Evolutionary conservation across 1,284 basidiomycete species (phyloP), one percentile per base, ranked within the genome.

Genomic region (Rhodofomes roseus): DNA sequence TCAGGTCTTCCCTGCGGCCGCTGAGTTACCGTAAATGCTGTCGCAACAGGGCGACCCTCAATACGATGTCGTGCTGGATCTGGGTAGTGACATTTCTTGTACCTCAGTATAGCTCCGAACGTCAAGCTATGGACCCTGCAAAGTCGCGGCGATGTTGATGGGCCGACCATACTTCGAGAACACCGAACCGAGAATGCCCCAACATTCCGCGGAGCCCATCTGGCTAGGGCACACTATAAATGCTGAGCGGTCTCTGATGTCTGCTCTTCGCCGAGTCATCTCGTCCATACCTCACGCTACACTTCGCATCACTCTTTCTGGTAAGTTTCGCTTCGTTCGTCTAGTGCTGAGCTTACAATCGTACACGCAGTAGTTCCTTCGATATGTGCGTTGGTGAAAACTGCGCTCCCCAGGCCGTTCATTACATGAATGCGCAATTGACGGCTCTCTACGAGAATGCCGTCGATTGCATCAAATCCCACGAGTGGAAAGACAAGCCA

Each of bases 361-460:
- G 7, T 51, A 4, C 20, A 31, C n/a, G 25, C 20, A 34, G 36
- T 41, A 27, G n/a, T 46, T 31, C 29, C 23, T 54, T 48, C 60
- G 62, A 52, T n/a, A 73, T 73, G 72, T 73, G 71, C 54, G 60
- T 68, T 53, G 70, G 67, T 44, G 71, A 70, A 57, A 74, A 74
- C 60, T 63, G 62, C 23, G 73, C 72, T 4, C 63, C 65, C 12
- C 66, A 70, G 41, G 66, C 69, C 4, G 62, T 60, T n/a, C 68
- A 67, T 20, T 74, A 73, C 50, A 63, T 74, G 59, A 73, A 72
- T 58, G 66, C 70, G 4, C 73, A 74, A 57, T 65, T 73, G 39
- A 40, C 61, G 2, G 67, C 68, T 2, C 67, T 72, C 18, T 69
- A 68, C 55, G 60, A 69, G 23, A 72, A 70, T 44, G 66, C 69